Conservation (phyloP, 2,329 filamentous ascomycete genomes). For the Diplodia scrobiculata region DNA sequence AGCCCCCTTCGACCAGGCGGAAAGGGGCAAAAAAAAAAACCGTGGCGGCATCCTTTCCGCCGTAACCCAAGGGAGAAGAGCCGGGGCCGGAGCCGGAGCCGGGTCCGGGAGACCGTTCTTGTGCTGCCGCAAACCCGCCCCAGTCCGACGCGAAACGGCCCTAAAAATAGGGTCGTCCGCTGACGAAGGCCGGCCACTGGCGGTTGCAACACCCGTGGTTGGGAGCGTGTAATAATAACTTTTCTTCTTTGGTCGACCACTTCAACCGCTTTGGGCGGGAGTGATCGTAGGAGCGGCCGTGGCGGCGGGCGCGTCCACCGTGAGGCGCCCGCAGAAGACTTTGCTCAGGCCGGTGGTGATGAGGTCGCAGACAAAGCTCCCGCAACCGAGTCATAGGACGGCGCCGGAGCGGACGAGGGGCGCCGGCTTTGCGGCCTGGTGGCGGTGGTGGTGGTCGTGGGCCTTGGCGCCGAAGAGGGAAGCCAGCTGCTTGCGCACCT, state of each 20-base stretch:
- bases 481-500: slow-evolving; percentile 25
- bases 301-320: background rate
- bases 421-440: no score
- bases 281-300: background rate
- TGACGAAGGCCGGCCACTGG: background rate
- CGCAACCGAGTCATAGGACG: slow-evolving; percentile 24
- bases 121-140: no score
- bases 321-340: background rate
- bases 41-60: background rate
- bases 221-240: background rate
- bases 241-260: background rate
- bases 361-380: background rate
- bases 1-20: background rate
- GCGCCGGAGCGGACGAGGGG: background rate
- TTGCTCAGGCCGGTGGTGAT: background rate
- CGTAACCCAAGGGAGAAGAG: no score
- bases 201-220: background rate
- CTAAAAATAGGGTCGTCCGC: background rate
- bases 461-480: slow-evolving; percentile 19
- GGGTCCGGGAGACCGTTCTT: no score
- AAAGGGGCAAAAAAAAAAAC: background rate
- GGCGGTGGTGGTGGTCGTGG: background rate
- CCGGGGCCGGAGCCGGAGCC: no score
- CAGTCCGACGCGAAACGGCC: slow-evolving; percentile 1
- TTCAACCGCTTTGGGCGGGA: slow-evolving; percentile 24